phyloP scores from a whole-genome alignment of 495 filamentous ascomycete species.

The Penicillium dipodomyicola region DNA sequence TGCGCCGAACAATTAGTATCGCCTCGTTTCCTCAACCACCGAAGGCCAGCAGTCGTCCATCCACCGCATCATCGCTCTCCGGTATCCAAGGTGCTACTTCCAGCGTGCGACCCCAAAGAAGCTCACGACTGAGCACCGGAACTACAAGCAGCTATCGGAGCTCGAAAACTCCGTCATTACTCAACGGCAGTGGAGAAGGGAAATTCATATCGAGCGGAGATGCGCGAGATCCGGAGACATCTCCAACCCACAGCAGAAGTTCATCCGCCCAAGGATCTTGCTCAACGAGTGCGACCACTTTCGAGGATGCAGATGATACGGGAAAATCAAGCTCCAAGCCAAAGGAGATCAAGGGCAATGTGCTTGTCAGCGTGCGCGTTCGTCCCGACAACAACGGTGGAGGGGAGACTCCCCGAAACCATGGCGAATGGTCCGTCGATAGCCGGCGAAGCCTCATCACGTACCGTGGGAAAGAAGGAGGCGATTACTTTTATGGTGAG shows the following conservation, averaged over 20 bases:
- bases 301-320: conserved; percentile 60
- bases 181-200: conserved; percentile 74
- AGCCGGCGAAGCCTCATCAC: conserved; percentile 76
- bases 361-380: conserved; percentile 91
- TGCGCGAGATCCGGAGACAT: conserved; percentile 67
- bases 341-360: conserved; percentile 85
- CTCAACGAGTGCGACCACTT: conserved; percentile 84
- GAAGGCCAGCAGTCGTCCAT: conserved; percentile 52
- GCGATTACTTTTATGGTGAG: conserved; percentile 90
- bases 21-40: conserved; percentile 91
- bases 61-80: conserved; percentile 41
- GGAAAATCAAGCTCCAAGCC: conserved; percentile 35
- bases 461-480: conserved; percentile 84
- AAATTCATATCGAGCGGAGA: conserved; percentile 62
- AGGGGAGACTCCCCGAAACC: conserved; percentile 57
- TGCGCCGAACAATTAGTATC: conserved; percentile 85
- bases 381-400: conserved; percentile 68
- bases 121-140: conserved; percentile 41
- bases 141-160: conserved; percentile 48
- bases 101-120: conserved; percentile 32
- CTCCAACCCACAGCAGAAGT: conserved; percentile 81
- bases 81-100: conserved; percentile 28
- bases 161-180: conserved; percentile 65
- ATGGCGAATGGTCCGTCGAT: conserved; percentile 92
- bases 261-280: conserved; percentile 89